phyloP scores from a whole-genome alignment of 352 stramenopile species.

The Globisporangium lucens region DNA sequence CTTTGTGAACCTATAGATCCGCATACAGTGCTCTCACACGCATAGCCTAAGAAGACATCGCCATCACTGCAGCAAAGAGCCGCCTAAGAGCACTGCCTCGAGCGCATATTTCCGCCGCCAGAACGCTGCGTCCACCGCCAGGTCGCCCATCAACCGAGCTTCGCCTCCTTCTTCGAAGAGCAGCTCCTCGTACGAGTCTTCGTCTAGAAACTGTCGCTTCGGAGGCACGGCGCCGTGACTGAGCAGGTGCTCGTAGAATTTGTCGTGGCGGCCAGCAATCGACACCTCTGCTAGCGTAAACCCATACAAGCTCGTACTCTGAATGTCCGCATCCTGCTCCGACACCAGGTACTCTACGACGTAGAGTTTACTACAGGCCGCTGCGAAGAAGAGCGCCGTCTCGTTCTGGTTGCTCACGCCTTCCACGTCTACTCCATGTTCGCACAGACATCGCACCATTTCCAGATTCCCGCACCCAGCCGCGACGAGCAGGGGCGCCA shows the following conservation, averaged over 20 bases:
- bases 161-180: neutral
- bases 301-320: neutral
- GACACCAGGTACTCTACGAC: neutral
- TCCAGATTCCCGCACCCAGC: neutral
- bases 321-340: neutral
- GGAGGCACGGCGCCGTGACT: neutral
- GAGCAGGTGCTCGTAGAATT: neutral
- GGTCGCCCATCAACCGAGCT: neutral
- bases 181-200: neutral
- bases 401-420: neutral
- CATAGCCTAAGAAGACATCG: neutral
- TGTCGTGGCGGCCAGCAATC: neutral
- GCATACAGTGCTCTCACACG: too few relatives aligned
- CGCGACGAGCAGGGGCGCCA: neutral
- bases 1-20: too few relatives aligned
- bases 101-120: neutral
- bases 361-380: neutral
- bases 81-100: neutral
- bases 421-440: constrained; percentile 1
- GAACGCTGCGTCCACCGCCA: neutral
- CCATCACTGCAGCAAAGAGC: neutral
- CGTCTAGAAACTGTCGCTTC: neutral
- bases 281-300: neutral
- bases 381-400: constrained; percentile 8
- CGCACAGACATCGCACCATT: neutral